Percentiles rank a stretch among this genome's conserved stretches.
These are phyloP conservation scores for Eucalyptus marginata DNA, from an alignment of 345 rosid species.

Conservation along the genomic window DNA sequence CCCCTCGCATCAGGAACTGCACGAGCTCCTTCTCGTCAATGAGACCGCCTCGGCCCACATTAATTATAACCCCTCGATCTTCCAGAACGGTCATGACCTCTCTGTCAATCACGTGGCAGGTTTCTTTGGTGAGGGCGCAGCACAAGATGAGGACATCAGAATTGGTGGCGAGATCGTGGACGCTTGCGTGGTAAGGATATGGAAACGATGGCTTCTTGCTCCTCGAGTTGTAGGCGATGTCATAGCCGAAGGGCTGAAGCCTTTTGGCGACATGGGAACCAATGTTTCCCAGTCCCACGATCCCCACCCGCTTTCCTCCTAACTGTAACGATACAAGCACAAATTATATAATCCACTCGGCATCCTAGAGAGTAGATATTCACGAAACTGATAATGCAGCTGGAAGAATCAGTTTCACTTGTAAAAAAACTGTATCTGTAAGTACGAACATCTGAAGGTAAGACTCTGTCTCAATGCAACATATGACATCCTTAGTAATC, in stretches of 20 bases:
- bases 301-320: constrained; percentile 34
- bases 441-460: background rate
- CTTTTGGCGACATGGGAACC: constrained; percentile 30
- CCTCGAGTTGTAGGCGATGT: constrained; percentile 27
- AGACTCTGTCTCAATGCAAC: background rate
- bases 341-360: background rate
- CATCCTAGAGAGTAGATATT: background rate
- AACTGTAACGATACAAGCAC: constrained; percentile 5
- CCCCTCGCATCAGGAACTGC: constrained; percentile 35
- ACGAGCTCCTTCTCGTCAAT: constrained; percentile 59
- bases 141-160: constrained; percentile 33
- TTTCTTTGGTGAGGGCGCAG: constrained; percentile 28
- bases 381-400: background rate
- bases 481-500: background rate
- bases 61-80: constrained; percentile 31
- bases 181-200: constrained; percentile 12
- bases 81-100: constrained; percentile 34
- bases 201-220: constrained; percentile 8
- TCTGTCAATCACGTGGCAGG: constrained; percentile 29
- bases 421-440: background rate
- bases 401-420: background rate
- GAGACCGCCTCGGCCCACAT: constrained; percentile 45
- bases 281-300: constrained; percentile 38
- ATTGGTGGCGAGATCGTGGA: constrained; percentile 23
- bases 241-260: constrained; percentile 27